Evolutionary conservation across 2,329 filamentous ascomycete genomes (phyloP), one percentile per base, ranked within the genome.

Genomic region (Trichoderma arundinaceum): DNA sequence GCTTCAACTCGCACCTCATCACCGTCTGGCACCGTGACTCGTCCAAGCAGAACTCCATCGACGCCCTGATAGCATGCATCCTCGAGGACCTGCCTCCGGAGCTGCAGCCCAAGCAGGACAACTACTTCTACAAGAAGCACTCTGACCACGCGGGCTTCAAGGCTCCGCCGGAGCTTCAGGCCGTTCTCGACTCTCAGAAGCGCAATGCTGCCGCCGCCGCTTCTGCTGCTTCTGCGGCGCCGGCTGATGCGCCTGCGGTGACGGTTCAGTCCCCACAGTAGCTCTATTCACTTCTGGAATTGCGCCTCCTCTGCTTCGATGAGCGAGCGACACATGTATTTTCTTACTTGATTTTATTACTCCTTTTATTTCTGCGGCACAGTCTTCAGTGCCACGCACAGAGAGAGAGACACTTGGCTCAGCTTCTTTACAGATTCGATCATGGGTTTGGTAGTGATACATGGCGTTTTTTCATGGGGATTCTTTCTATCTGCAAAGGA

Each of bases 11-110:
- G 35, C 89, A 94, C 76, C 87, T 97, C 71, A 90, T 97, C 75
- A 91, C 91, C 71, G 87, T 98, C 74, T 98, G 94, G 94, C 95
- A 97, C 80, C 92, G 95, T 68, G 91, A 96, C 74, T 89, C 89
- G 22, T 89, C 88, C 67, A 93, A 95, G 78, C 84, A 92, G 74
- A 88, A 86, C 71, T 95, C 92, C 6, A 86, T 95, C 71, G 88
- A 94, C 74, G 86, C 83, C 69, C 84, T 97, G 67, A 83, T 94
- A 56, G 81, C 86, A 68, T 90, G 87, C 54, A 88, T 97, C 60
- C 81, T 96, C 54, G 85, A 89, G 59, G 87, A 91, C 70, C 81
- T 97, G 35, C 90, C 90, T 6, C 80, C 84, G 1, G 91, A 95
- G 74, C 80, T 96, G 70, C 83, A 83, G 66, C 92, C 92, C 44